Evolutionary conservation across 2,329 filamentous ascomycete species (phyloP).

Genomic region (Chaetomiaceae sp.): DNA sequence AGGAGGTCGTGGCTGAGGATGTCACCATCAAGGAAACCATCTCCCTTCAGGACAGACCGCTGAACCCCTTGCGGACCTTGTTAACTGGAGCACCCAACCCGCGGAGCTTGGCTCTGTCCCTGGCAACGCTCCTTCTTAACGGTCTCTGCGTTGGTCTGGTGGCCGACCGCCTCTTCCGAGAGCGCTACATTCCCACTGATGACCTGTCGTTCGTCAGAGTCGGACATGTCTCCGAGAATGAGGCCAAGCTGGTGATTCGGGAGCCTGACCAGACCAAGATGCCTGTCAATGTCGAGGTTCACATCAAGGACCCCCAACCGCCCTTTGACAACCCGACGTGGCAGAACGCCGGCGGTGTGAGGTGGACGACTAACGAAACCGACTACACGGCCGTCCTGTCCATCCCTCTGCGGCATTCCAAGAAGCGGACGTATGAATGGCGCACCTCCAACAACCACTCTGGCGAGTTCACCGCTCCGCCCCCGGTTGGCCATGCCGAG

Average conservation of each 20-base stretch:
- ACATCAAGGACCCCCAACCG: conserved; percentile 46
- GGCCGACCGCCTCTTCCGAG: conserved; percentile 73
- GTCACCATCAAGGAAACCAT: conserved; percentile 61
- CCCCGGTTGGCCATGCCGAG: conserved; percentile 60
- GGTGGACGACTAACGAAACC: conserved; percentile 65
- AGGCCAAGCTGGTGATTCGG: conserved; percentile 76
- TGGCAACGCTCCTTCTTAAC: conserved; percentile 69
- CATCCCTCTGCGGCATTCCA: conserved; percentile 57
- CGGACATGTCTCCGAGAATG: conserved; percentile 77
- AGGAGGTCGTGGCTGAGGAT: conserved; percentile 30
- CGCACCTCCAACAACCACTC: conserved; percentile 79
- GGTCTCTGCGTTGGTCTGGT: conserved; percentile 61
- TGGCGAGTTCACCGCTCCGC: conserved; percentile 75
- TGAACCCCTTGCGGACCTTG: conserved; percentile 59
- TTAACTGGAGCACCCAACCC: conserved; percentile 72
- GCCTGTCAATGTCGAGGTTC: conserved; percentile 68
- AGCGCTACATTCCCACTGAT: conserved; percentile 64
- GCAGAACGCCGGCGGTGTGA: conserved; percentile 61
- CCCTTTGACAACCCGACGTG: conserved; percentile 56
- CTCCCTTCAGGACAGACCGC: conserved; percentile 51
- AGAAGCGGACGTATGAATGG: conserved; percentile 78
- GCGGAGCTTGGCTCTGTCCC: conserved; percentile 60
- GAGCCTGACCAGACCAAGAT: conserved; percentile 73
- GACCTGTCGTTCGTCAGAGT: conserved; percentile 82
- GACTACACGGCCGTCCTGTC: conserved; percentile 75